Base-by-base conservation (phyloP, 1,284 basidiomycete genomes). In the Chalciporus piperatoides region DNA sequence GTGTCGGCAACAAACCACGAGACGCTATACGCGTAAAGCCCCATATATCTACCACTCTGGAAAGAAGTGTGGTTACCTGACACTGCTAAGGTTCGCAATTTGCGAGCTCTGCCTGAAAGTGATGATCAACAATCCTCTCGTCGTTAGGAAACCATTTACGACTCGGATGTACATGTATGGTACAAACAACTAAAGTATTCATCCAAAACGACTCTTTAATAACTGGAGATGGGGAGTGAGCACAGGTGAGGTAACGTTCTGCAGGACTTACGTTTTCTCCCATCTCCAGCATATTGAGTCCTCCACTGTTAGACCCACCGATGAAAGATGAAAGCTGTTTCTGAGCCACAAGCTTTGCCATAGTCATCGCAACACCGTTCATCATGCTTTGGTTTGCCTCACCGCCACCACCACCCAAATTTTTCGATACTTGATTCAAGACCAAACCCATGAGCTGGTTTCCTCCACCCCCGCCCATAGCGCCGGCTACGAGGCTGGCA, bases 351-450 rank as follows among this genome's bases (percentile, higher is more conserved):
- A 92, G 72, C 70, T 93, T 92, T 80, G 92, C 84, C 50, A 90
- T 80, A 1, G 86, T 91, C 80, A 85, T 84, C 3, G 85, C 90
- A 40, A 90, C 91, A 12, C 85, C 78, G 57, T 86, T 90, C 60
- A 93, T 80, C 5, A 83, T 84, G 60, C 90, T 86, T 60, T 91
- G 88, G 70, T 93, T 92, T 62, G 79, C 78, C 12, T 84, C 86
- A 17, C 79, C n/a, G n/a, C n/a, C 74, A 1, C 81, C 71, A 8
- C 74, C 70, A n/a, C 86, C 85, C 12, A 92, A 86, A 45, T 91
- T 70, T 63, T 87, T 82, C 27, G 77, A 74, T 0, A 82, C 87
- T 64, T 94, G 85, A 0, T 80, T 78, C 88, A 94, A 89, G 10
- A 90, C 91, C 67, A 91, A 68, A 58, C 85, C 84, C 67, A 95